Evolutionary conservation across 305 asterid species (phyloP), one percentile per base, ranked within the genome.

Genomic region (Solanum hybrid): DNA sequence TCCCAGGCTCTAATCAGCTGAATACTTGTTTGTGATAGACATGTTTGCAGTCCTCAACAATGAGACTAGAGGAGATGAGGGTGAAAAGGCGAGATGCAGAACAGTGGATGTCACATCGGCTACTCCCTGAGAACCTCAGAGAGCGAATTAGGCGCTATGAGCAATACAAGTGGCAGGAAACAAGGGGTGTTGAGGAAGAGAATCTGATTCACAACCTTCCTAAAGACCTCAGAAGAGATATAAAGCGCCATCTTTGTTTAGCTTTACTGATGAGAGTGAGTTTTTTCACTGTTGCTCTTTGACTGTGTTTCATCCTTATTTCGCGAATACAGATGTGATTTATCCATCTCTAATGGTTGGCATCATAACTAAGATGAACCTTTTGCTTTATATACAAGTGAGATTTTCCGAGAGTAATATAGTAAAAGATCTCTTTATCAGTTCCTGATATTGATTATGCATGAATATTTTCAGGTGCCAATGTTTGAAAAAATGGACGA

Each of bases 101-200:
- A 92, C 98, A 97, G 89, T 95, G 98, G 98, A 97, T 97, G 99
- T 91, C 98, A 73, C 98, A 97, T 86, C 97, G 96, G 32, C 91
- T 95, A 89, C 99, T 97, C 89, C 98, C 98, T 8, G 97, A 97
- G 45, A 92, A 85, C 90, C 88, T 97, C 87, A 92, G 93, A 91
- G 95, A 91, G 90, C 94, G 98, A 66, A 95, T 97, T 82, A 94
- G 97, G 91, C 91, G 97, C 86, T 95, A 95, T 26, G 98, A 96
- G 88, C 98, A 97, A 84, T 97, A 96, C 88, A 96, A 90, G 91
- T 97, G 98, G 99, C 98, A 96, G 91, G 98, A 96, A 92, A 97
- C 98, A 66, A 90, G 98, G 78, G 99, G 99, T 12, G 99, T 95
- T 69, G 98, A 97, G 78, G 98, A 96, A 93, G 98, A 96, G 89